Conservation (phyloP, 352 stramenopile species). For the Globisporangium viniferum region DNA sequence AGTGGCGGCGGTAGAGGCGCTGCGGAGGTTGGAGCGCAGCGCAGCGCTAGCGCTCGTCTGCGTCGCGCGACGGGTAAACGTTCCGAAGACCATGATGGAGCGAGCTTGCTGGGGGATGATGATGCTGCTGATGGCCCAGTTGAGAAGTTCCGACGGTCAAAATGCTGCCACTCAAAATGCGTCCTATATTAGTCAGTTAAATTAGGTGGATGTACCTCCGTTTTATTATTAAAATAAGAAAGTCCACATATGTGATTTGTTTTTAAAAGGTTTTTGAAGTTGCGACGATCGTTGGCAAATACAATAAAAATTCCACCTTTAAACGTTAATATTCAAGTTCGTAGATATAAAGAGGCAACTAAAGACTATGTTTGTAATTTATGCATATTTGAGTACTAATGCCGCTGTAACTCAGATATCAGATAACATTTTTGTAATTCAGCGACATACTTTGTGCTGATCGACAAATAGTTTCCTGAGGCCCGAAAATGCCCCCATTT, state of each 20-base stretch:
- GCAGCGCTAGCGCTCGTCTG: conserved; percentile 17
- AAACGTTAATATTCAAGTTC: background rate
- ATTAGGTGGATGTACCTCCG: background rate
- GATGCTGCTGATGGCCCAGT: background rate
- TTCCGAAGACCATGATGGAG: conserved; percentile 25
- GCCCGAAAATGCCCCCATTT: background rate
- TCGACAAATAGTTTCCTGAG: background rate
- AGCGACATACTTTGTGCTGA: background rate
- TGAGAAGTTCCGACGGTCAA: background rate
- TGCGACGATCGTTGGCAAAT: background rate
- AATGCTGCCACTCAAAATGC: background rate
- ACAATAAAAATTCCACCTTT: background rate
- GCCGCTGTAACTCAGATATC: background rate
- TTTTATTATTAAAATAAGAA: background rate
- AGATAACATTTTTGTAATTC: background rate
- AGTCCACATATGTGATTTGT: background rate
- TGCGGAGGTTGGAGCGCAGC: conserved; percentile 7
- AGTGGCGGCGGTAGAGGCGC: background rate
- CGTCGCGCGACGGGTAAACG: conserved; percentile 29
- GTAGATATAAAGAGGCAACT: background rate
- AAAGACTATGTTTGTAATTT: background rate
- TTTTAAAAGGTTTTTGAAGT: background rate
- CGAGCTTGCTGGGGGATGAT: background rate
- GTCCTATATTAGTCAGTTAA: background rate
- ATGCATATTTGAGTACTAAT: background rate